These are phyloP conservation scores for Escallonia herrerae DNA, from an alignment of 129 eudicot species.

Conservation along the genomic window DNA sequence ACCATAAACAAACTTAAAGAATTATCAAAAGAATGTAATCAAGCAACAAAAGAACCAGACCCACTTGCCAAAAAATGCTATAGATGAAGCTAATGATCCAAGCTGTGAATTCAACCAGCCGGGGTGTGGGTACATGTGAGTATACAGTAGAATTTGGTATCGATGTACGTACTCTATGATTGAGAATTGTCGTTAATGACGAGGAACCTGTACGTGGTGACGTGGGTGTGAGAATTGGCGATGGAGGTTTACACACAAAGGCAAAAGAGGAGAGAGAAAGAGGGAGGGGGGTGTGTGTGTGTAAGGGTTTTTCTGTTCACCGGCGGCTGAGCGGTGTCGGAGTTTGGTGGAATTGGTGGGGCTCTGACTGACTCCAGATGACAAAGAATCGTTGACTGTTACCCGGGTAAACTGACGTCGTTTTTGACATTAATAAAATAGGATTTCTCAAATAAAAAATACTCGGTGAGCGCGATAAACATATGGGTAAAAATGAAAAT, in stretches of 20 bases:
- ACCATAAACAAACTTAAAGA: background rate
- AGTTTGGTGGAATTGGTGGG: background rate
- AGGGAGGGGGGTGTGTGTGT: background rate
- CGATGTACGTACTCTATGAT: too few species aligned
- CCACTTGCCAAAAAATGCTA: too few species aligned
- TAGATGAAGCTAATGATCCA: background rate
- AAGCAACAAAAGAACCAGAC: background rate
- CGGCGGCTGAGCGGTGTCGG: background rate
- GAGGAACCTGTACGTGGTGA: background rate
- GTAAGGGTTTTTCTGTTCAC: background rate
- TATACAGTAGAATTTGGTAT: too few species aligned
- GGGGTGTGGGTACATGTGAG: too few species aligned
- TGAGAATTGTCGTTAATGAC: background rate
- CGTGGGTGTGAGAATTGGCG: background rate
- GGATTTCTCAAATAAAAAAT: too few species aligned
- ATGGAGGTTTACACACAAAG: background rate
- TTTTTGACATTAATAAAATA: too few species aligned
- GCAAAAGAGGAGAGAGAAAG: background rate
- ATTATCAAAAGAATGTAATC: background rate
- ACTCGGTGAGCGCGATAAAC: too few species aligned
- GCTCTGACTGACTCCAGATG: background rate
- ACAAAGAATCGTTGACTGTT: background rate
- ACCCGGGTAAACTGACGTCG: too few species aligned
- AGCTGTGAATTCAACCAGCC: background rate
- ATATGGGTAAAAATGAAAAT: too few species aligned